phyloP scores from a whole-genome alignment of 139 green algal genomes.

The Deuterostichococcus epilithicus region DNA sequence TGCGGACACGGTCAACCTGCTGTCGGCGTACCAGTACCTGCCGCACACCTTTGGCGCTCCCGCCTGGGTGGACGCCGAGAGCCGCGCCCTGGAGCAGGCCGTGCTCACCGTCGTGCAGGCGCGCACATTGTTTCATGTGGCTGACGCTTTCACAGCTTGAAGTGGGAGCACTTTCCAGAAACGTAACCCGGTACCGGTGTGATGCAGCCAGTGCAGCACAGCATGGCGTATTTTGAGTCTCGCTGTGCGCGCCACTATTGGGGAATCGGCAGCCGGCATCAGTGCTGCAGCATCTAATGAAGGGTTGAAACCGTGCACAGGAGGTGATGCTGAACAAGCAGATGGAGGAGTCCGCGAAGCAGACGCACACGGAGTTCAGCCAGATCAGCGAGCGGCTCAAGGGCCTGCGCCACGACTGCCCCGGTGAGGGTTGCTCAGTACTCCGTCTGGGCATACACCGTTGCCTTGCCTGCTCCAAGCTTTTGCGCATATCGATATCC shows the following conservation, averaged over 20 bases:
- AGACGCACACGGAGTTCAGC: background rate
- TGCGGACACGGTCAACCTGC: slow-evolving; percentile 5
- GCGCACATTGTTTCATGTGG: background rate
- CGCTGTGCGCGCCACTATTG: too few relatives aligned
- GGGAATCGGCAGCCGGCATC: too few relatives aligned
- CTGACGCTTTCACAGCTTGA: background rate
- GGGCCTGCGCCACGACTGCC: background rate
- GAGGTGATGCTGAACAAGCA: background rate
- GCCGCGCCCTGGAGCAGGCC: background rate
- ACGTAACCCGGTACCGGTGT: too few relatives aligned
- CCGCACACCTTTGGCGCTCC: slow-evolving; percentile 7
- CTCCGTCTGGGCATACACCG: too few relatives aligned
- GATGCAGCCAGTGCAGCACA: background rate
- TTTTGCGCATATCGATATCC: too few relatives aligned
- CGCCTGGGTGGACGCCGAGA: slow-evolving; percentile 2
- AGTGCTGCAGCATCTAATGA: too few relatives aligned
- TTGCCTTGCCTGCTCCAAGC: too few relatives aligned
- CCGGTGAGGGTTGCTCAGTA: background rate
- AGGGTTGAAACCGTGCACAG: background rate
- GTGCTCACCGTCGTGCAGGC: slow-evolving; percentile 11
- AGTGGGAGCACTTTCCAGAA: background rate
- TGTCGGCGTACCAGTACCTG: slow-evolving; percentile 7
- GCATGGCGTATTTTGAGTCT: too few relatives aligned
- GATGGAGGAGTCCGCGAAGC: background rate
- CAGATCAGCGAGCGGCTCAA: background rate